Conservation (phyloP, 805 yeast species). For the Ogataea wickerhamii region DNA sequence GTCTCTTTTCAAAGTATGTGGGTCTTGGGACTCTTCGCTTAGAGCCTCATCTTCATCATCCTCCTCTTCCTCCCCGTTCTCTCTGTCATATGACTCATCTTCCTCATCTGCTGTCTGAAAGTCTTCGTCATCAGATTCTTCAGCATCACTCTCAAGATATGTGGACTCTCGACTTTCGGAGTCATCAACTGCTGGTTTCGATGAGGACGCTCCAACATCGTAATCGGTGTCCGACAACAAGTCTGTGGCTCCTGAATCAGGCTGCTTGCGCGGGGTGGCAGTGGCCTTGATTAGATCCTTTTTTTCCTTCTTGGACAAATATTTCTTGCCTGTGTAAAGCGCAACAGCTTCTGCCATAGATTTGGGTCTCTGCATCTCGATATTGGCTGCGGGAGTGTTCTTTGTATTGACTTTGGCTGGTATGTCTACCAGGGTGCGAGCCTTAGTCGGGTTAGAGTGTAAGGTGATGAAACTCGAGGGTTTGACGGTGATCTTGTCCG, state of each 20-base stretch:
- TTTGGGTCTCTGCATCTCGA: conserved; percentile 33
- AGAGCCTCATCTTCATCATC: conserved; percentile 7
- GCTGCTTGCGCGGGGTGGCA: not conserved
- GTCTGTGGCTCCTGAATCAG: not conserved
- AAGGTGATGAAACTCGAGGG: conserved; percentile 47
- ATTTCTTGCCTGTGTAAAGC: conserved; percentile 52
- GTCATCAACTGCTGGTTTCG: conserved; percentile 1
- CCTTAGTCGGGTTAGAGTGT: conserved; percentile 22
- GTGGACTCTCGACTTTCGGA: not conserved
- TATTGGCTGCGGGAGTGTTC: conserved; percentile 1
- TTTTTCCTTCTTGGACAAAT: conserved; percentile 45
- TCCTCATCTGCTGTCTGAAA: conserved; percentile 31
- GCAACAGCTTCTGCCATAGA: conserved; percentile 60
- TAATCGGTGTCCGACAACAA: conserved; percentile 12
- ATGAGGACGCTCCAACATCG: no score
- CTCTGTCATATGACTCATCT: conserved; percentile 7
- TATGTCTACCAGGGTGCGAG: not conserved
- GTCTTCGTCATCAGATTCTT: conserved; percentile 29
- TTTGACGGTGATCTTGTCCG: conserved; percentile 43
- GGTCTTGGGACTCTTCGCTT: conserved; percentile 17
- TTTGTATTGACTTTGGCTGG: conserved; percentile 3
- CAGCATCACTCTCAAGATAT: conserved; percentile 6
- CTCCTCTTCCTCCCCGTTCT: conserved; percentile 13
- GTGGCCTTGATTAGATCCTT: conserved; percentile 24
- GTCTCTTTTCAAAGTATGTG: conserved; percentile 25